These are phyloP conservation scores for Austroboletus niveus DNA, from an alignment of 1,284 basidiomycete species.

Conservation along the genomic window DNA sequence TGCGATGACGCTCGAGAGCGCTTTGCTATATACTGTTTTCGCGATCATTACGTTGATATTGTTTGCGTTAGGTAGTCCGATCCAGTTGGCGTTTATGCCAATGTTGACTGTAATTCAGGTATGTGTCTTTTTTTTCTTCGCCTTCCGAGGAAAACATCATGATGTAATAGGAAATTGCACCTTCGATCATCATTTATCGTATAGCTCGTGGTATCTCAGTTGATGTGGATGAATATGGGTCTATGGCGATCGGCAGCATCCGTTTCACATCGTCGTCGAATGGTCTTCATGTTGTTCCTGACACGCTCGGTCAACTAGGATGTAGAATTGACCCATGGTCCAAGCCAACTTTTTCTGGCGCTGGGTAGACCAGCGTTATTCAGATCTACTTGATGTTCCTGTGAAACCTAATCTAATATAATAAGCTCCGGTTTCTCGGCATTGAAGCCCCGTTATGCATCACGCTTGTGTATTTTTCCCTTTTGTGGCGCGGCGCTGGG, in stretches of 20 bases:
- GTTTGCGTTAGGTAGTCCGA: constrained; percentile 18
- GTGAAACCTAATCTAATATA: too few species aligned
- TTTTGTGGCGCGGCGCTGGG: too few species aligned
- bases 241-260: not conserved
- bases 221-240: not conserved
- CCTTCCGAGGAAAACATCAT: not conserved
- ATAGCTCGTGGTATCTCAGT: constrained; percentile 17
- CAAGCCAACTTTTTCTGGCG: too few species aligned
- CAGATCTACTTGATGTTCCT: too few species aligned
- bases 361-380: too few species aligned
- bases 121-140: not conserved
- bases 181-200: constrained; percentile 16
- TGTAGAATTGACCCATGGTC: too few species aligned
- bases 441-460: too few species aligned
- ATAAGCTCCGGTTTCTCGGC: too few species aligned
- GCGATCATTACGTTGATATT: constrained; percentile 8
- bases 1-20: constrained; percentile 27
- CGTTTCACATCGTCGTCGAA: not conserved
- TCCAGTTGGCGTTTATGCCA: constrained; percentile 18
- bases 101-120: constrained; percentile 23
- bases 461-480: too few species aligned
- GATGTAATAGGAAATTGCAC: not conserved
- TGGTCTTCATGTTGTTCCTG: too few species aligned
- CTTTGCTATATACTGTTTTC: constrained; percentile 15
- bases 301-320: too few species aligned